phyloP scores from a whole-genome alignment of 345 rosid genomes.

The Camelina sativa region DNA sequence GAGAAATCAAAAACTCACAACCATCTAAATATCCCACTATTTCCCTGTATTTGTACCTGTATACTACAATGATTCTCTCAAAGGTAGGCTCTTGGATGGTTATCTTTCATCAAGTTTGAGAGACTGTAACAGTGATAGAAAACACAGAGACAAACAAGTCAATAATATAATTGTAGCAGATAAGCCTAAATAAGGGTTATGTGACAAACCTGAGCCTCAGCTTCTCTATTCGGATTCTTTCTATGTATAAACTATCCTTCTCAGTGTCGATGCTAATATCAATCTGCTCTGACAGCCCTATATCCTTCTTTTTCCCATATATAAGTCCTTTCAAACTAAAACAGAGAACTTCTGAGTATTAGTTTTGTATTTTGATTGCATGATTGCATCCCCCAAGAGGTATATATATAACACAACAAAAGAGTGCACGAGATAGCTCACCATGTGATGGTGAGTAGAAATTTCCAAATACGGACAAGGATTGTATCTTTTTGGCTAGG shows the following conservation, averaged over 20 bases:
- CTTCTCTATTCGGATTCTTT: slow-evolving; percentile 69
- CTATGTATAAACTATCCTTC: slow-evolving; percentile 52
- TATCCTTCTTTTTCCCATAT: slow-evolving; percentile 38
- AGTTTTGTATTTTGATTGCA: slow-evolving; percentile 23
- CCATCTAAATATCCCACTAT: background rate
- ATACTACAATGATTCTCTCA: slow-evolving; percentile 75
- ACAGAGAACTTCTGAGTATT: slow-evolving; percentile 13
- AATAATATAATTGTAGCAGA: background rate
- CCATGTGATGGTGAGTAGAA: slow-evolving; percentile 61
- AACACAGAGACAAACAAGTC: slow-evolving; percentile 13
- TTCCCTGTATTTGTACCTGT: slow-evolving; percentile 56
- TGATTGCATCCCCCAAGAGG: background rate
- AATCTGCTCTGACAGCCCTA: slow-evolving; percentile 39
- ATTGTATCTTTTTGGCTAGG: slow-evolving; percentile 58
- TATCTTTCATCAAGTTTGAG: slow-evolving; percentile 57
- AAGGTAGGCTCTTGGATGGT: slow-evolving; percentile 86
- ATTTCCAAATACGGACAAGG: slow-evolving; percentile 58
- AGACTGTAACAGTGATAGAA: slow-evolving; percentile 46
- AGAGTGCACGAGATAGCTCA: slow-evolving; percentile 33
- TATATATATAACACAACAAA: background rate
- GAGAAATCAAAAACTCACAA: slow-evolving; percentile 9
- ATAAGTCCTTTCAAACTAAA: slow-evolving; percentile 52
- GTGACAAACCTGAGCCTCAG: slow-evolving; percentile 57
- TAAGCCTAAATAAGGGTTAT: background rate
- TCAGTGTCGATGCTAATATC: slow-evolving; percentile 49